Conservation (phyloP, 257 asterid species). For the Plantago ovata region DNA sequence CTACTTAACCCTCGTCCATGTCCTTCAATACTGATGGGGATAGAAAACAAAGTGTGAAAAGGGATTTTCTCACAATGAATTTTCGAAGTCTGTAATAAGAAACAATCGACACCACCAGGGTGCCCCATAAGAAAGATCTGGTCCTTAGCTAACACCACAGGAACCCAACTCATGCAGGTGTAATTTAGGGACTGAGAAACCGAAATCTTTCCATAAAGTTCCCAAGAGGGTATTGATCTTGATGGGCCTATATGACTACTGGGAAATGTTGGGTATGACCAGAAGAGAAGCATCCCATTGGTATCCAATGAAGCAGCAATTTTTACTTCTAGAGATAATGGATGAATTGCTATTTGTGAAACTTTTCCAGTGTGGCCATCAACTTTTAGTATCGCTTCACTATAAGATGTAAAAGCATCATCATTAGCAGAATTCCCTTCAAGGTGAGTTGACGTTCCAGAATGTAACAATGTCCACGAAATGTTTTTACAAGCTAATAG, state of each 20-base stretch:
- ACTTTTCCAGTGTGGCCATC: slow-evolving; percentile 67
- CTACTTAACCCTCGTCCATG: slow-evolving; percentile 47
- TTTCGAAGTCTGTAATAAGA: slow-evolving; percentile 40
- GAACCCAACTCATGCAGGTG: slow-evolving; percentile 86
- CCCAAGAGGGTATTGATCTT: slow-evolving; percentile 61
- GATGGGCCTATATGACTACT: slow-evolving; percentile 57
- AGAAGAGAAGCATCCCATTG: slow-evolving; percentile 63
- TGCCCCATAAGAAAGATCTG: slow-evolving; percentile 71
- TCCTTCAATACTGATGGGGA: slow-evolving; percentile 47
- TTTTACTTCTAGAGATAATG: slow-evolving; percentile 53
- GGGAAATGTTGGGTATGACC: slow-evolving; percentile 66
- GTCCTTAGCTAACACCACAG: slow-evolving; percentile 47
- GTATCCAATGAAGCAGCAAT: slow-evolving; percentile 84
- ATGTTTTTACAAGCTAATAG: slow-evolving; percentile 57
- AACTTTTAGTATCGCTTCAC: slow-evolving; percentile 48
- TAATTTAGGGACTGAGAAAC: slow-evolving; percentile 43
- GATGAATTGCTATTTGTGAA: slow-evolving; percentile 76
- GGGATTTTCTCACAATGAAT: slow-evolving; percentile 33
- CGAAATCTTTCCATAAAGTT: slow-evolving; percentile 39
- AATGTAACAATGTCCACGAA: slow-evolving; percentile 64
- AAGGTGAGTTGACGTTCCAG: slow-evolving; percentile 35
- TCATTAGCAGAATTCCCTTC: slow-evolving; percentile 39
- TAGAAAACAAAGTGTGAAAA: slow-evolving; percentile 46
- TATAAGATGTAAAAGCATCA: slow-evolving; percentile 33
- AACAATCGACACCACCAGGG: slow-evolving; percentile 69